A percentile compares a stretch with the other conserved stretches of the same genome.
Evolutionary conservation across 2,329 filamentous ascomycete genomes (phyloP).

Genomic region (Talaromyces funiculosus): DNA sequence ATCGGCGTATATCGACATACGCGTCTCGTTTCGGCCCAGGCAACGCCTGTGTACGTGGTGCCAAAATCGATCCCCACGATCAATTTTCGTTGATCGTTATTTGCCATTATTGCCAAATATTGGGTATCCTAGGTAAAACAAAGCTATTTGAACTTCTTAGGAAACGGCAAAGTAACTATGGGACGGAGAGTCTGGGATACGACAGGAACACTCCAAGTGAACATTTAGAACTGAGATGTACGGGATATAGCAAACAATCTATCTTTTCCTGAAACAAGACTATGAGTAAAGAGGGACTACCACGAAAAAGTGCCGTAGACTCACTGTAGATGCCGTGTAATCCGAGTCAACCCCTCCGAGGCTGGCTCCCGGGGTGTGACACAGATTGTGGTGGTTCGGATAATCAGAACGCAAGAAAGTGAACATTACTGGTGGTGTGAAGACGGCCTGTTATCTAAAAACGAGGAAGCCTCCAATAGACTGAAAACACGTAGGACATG

Average conservation of each 20-base stretch:
- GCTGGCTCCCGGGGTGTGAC: not conserved
- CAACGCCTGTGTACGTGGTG: constrained; percentile 95
- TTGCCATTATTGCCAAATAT: constrained; percentile 36
- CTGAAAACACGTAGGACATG: not conserved
- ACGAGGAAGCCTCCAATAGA: not conserved
- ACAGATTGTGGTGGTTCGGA: not conserved
- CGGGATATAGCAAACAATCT: not conserved
- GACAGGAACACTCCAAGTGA: not conserved
- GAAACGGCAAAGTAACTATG: not conserved
- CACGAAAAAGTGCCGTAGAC: not conserved
- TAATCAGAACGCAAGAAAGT: not conserved
- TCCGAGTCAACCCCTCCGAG: not conserved
- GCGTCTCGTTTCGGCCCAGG: constrained; percentile 55
- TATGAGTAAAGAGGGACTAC: not conserved
- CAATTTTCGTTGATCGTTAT: constrained; percentile 87
- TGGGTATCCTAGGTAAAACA: not conserved
- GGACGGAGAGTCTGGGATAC: not conserved
- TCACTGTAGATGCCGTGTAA: not conserved
- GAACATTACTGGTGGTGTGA: not conserved
- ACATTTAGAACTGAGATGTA: not conserved
- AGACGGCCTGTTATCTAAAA: not conserved
- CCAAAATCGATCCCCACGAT: constrained; percentile 99
- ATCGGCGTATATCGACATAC: constrained; percentile 49
- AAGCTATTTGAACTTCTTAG: not conserved
- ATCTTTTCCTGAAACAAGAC: not conserved